phyloP scores from a whole-genome alignment of 78 protist genomes.

The Pigoraptor vietnamica region DNA sequence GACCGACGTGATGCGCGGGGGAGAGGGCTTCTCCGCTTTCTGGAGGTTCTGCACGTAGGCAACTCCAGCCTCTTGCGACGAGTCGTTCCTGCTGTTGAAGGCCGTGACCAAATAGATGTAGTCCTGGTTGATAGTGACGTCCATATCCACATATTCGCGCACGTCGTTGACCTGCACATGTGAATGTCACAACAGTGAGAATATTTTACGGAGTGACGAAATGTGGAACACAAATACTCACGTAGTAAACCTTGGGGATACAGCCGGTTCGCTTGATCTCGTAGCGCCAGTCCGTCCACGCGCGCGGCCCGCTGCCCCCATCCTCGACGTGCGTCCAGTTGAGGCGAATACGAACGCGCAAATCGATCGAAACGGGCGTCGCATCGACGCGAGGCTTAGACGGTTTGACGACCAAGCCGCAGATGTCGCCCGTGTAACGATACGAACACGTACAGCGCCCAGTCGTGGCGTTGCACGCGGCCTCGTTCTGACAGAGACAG shows the following conservation, averaged over 20 bases:
- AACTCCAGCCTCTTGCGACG: neutral
- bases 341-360: neutral
- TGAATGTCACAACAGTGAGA: neutral
- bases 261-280: neutral
- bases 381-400: neutral
- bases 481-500: neutral
- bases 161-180: neutral
- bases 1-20: neutral
- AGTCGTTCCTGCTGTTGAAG: neutral
- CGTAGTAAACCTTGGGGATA: neutral
- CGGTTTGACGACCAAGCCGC: neutral
- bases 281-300: neutral
- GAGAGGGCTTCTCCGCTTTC: neutral
- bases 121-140: neutral
- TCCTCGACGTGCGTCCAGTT: neutral
- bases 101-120: neutral
- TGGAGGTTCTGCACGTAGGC: neutral
- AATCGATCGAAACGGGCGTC: neutral
- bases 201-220: neutral
- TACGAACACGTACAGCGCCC: neutral
- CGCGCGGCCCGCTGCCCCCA: neutral
- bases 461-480: neutral
- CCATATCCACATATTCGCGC: neutral
- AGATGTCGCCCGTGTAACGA: neutral
- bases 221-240: neutral